A percentile compares a stretch with the other conserved stretches of the same genome.
These are phyloP conservation scores for Aeminium ludgeri DNA, from an alignment of 495 filamentous ascomycete genomes.

Conservation along the genomic window DNA sequence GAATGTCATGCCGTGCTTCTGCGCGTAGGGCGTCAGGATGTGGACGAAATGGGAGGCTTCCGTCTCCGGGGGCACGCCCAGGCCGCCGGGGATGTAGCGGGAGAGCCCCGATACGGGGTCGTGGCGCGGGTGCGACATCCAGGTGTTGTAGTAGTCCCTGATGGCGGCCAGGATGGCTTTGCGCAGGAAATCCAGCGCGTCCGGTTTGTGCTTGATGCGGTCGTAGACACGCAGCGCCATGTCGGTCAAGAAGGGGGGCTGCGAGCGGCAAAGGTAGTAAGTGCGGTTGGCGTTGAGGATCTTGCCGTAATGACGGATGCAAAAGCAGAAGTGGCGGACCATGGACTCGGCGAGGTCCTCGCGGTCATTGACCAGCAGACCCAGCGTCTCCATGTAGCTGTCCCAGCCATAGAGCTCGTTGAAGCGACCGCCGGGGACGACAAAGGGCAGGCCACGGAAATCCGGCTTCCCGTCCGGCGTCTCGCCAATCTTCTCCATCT, in stretches of 20 bases:
- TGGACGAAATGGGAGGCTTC: slow-evolving; percentile 79
- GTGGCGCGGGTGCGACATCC: slow-evolving; percentile 63
- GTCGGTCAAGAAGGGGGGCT: slow-evolving; percentile 93
- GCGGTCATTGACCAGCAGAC: slow-evolving; percentile 64
- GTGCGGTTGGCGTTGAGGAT: slow-evolving; percentile 91
- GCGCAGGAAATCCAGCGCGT: slow-evolving; percentile 58
- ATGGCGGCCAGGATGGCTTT: slow-evolving; percentile 74
- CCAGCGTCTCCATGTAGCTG: slow-evolving; percentile 89
- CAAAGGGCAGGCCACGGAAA: slow-evolving; percentile 70
- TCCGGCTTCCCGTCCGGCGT: slow-evolving; percentile 45
- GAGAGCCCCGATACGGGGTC: slow-evolving; percentile 73
- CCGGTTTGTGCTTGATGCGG: slow-evolving; percentile 54
- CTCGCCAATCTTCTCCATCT: slow-evolving; percentile 59
- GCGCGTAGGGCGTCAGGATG: slow-evolving; percentile 66
- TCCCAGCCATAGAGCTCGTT: slow-evolving; percentile 98
- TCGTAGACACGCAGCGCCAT: slow-evolving; percentile 87
- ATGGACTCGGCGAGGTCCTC: slow-evolving; percentile 77
- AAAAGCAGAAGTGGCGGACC: slow-evolving; percentile 92
- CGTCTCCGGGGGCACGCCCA: slow-evolving; percentile 86
- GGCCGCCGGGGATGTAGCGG: slow-evolving; percentile 74
- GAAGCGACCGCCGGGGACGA: slow-evolving; percentile 90
- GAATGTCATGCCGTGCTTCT: slow-evolving; percentile 69
- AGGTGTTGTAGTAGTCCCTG: slow-evolving; percentile 89
- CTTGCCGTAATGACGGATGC: slow-evolving; percentile 95
- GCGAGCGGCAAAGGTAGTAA: slow-evolving; percentile 85